Evolutionary conservation across 2,329 filamentous ascomycete species (phyloP).

Genomic region (Epichloe coenophiala): DNA sequence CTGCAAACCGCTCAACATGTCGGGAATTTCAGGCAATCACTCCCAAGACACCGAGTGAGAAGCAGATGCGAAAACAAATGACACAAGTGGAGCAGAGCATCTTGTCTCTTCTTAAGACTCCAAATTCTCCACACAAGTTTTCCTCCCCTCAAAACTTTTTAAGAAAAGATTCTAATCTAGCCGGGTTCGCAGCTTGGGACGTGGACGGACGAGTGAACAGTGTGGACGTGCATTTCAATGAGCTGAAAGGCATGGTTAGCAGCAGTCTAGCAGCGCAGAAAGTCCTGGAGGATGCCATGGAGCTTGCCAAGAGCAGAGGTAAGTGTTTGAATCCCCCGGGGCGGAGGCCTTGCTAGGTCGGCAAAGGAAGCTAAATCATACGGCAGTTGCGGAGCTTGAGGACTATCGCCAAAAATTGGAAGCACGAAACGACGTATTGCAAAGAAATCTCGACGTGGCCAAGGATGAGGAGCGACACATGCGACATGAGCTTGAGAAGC

Average conservation of each 20-base stretch:
- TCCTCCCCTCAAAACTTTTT: slow-evolving; percentile 44
- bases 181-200: slow-evolving; percentile 58
- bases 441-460: slow-evolving; percentile 45
- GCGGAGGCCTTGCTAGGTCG: no score
- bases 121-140: slow-evolving; percentile 25
- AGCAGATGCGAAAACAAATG: slow-evolving; percentile 19
- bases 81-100: slow-evolving; percentile 19
- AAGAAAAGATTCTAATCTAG: slow-evolving; percentile 60
- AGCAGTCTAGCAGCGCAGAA: slow-evolving; percentile 54
- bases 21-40: slow-evolving; percentile 18
- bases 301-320: slow-evolving; percentile 64
- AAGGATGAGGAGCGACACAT: slow-evolving; percentile 22
- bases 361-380: slow-evolving; percentile 7
- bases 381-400: slow-evolving; percentile 35
- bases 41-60: slow-evolving; percentile 20
- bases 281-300: slow-evolving; percentile 59
- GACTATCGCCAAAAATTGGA: slow-evolving; percentile 31
- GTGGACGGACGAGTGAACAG: slow-evolving; percentile 62
- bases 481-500: slow-evolving; percentile 23
- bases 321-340: slow-evolving; percentile 15
- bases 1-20: slow-evolving; percentile 7
- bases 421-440: slow-evolving; percentile 35
- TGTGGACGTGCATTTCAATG: slow-evolving; percentile 61
- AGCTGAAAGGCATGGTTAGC: slow-evolving; percentile 60
- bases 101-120: slow-evolving; percentile 21